These are phyloP conservation scores for Auriculariales sp. DNA, from an alignment of 768 basidiomycete genomes.

Conservation along the genomic window DNA sequence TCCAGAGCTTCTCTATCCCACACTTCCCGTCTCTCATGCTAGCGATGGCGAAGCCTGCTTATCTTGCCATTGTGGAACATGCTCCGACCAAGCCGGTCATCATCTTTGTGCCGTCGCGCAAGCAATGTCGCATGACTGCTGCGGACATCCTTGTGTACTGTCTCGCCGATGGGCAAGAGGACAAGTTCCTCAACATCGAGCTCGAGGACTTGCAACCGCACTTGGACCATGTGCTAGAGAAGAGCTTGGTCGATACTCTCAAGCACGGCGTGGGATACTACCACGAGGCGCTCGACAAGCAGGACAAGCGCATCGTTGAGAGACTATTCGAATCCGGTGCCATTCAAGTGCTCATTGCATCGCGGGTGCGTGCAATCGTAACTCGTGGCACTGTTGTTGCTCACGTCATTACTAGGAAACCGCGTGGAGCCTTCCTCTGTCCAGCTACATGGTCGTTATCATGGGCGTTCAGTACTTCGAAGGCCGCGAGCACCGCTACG, in stretches of 20 bases:
- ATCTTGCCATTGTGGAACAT: conserved; percentile 81
- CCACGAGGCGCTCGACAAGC: conserved; percentile 82
- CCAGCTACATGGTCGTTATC: conserved; percentile 95
- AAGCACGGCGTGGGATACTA: conserved; percentile 89
- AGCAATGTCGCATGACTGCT: conserved; percentile 88
- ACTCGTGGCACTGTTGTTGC: neutral
- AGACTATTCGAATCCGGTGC: conserved; percentile 87
- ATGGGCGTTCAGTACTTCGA: conserved; percentile 99
- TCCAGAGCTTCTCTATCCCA: conserved; percentile 91
- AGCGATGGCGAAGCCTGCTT: conserved; percentile 96
- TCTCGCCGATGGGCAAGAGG: conserved; percentile 68
- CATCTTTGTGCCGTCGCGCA: conserved; percentile 82
- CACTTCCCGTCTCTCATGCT: conserved; percentile 99
- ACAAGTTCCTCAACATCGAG: conserved; percentile 84
- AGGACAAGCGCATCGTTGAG: conserved; percentile 90
- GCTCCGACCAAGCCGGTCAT: conserved; percentile 78
- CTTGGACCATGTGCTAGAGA: conserved; percentile 70
- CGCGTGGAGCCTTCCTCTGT: conserved; percentile 88
- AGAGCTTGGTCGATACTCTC: conserved; percentile 60
- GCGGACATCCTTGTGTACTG: conserved; percentile 85
- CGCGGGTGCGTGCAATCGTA: conserved; percentile 45
- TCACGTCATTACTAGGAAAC: conserved; percentile 46
- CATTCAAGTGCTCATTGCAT: conserved; percentile 87
- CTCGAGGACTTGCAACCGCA: conserved; percentile 72
- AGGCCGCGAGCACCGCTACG: conserved; percentile 94